phyloP scores from a whole-genome alignment of 202 grass and related monocot genomes.

The Panicum hallii region DNA sequence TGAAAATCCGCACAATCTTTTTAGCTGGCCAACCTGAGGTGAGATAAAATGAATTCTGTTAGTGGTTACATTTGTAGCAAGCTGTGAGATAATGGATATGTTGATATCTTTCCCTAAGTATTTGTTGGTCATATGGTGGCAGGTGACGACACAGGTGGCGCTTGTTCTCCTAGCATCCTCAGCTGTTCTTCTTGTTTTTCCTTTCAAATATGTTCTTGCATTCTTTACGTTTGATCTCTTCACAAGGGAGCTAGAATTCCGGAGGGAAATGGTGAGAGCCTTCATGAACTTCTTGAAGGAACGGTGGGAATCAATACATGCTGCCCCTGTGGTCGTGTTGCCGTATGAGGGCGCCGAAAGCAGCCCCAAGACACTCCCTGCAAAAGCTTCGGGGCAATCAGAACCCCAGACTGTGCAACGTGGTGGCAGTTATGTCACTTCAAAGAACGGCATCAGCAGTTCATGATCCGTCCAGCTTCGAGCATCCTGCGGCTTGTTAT shows the following conservation, averaged over 20 bases:
- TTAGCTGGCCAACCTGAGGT: conserved; percentile 95
- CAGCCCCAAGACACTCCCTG: conserved; percentile 36
- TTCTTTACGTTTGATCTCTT: conserved; percentile 73
- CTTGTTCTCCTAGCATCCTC: conserved; percentile 70
- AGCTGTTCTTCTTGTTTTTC: conserved; percentile 67
- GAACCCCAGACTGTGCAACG: conserved; percentile 43
- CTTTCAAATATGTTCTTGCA: conserved; percentile 84
- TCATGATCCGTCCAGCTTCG: conserved; percentile 31
- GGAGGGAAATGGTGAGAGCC: conserved; percentile 76
- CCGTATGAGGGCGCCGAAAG: conserved; percentile 62
- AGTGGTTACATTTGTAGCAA: neutral
- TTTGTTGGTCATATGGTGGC: conserved; percentile 49
- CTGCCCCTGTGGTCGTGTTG: conserved; percentile 74
- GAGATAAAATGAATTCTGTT: conserved; percentile 37
- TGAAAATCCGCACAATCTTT: conserved; percentile 80
- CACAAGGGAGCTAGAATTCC: conserved; percentile 77
- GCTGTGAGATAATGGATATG: neutral
- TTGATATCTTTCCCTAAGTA: neutral
- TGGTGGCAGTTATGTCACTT: conserved; percentile 47
- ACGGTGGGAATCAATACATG: conserved; percentile 84
- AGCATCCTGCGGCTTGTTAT: conserved; percentile 19
- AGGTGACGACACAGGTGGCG: conserved; percentile 94
- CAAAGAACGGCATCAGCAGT: conserved; percentile 44
- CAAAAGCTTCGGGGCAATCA: conserved; percentile 31
- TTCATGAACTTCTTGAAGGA: conserved; percentile 73